These are phyloP conservation scores for Hibiscus trionum DNA, from an alignment of 345 rosid species.

Conservation along the genomic window DNA sequence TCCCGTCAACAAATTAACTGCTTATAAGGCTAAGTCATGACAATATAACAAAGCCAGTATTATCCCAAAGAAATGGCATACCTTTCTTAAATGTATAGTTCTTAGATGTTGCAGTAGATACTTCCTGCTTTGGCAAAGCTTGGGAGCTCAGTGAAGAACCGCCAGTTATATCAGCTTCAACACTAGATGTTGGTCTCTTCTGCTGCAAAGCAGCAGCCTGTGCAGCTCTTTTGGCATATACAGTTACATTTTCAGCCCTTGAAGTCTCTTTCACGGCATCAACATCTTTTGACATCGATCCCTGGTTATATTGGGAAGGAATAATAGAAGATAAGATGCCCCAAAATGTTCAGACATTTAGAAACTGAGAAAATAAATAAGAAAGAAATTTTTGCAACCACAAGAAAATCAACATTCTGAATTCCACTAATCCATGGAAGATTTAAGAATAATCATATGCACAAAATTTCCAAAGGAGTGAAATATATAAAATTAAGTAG, in stretches of 20 bases:
- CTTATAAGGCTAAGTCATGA: background rate
- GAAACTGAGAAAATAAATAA: background rate
- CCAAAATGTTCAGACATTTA: background rate
- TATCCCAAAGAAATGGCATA: background rate
- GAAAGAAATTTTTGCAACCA: background rate
- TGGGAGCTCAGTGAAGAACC: background rate
- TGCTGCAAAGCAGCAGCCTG: background rate
- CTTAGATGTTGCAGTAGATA: background rate
- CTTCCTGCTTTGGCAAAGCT: background rate
- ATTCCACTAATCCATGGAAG: background rate
- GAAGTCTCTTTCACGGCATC: background rate
- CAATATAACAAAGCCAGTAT: constrained; percentile 3
- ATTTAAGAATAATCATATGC: no score
- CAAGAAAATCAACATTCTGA: background rate
- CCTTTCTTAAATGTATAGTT: background rate
- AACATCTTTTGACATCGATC: background rate
- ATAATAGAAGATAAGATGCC: background rate
- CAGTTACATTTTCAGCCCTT: background rate
- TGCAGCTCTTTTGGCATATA: background rate
- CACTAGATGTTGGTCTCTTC: background rate
- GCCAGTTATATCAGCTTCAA: background rate
- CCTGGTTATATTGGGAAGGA: background rate
- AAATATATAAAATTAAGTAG: background rate
- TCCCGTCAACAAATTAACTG: constrained; percentile 12
- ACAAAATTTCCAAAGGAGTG: no score